These are phyloP conservation scores for Ogataea nakhonphanomensis DNA, from an alignment of 805 yeast species.

Conservation along the genomic window DNA sequence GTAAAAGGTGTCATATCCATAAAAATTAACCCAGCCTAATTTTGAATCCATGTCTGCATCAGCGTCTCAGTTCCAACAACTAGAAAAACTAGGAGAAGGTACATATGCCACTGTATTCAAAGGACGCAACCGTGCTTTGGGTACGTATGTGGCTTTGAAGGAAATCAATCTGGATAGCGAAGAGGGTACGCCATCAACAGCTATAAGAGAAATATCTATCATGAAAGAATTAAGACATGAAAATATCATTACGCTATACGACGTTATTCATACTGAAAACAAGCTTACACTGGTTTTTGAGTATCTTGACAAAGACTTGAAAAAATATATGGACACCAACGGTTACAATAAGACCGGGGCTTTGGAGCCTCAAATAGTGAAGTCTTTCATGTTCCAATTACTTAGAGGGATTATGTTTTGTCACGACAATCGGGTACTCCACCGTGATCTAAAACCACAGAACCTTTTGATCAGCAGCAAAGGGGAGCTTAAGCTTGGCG, in stretches of 20 bases:
- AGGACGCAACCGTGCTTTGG: conserved; percentile 81
- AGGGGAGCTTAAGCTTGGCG: conserved; percentile 92
- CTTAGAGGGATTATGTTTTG: conserved; percentile 86
- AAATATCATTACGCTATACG: conserved; percentile 87
- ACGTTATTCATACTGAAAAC: conserved; percentile 95
- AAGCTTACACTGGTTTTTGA: conserved; percentile 92
- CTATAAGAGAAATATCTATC: conserved; percentile 91
- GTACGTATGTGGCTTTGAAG: conserved; percentile 88
- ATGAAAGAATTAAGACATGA: conserved; percentile 94
- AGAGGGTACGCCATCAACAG: conserved; percentile 98
- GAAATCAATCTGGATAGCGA: conserved; percentile 94
- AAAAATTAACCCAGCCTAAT: neutral
- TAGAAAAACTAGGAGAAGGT: conserved; percentile 90
- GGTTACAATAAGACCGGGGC: conserved; percentile 62
- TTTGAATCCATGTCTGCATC: conserved; percentile 29
- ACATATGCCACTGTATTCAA: conserved; percentile 99
- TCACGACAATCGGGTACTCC: conserved; percentile 80
- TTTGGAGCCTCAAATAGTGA: conserved; percentile 66
- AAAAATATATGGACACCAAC: conserved; percentile 88
- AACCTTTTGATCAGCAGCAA: conserved; percentile 82
- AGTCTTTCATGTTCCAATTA: conserved; percentile 91
- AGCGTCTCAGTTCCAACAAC: conserved; percentile 43
- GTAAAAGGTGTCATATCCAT: conserved; percentile 9
- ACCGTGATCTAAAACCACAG: conserved; percentile 91
- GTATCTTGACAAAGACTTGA: conserved; percentile 88